Evolutionary conservation across 768 basidiomycete species (phyloP).

Genomic region (Amanita thiersii): DNA sequence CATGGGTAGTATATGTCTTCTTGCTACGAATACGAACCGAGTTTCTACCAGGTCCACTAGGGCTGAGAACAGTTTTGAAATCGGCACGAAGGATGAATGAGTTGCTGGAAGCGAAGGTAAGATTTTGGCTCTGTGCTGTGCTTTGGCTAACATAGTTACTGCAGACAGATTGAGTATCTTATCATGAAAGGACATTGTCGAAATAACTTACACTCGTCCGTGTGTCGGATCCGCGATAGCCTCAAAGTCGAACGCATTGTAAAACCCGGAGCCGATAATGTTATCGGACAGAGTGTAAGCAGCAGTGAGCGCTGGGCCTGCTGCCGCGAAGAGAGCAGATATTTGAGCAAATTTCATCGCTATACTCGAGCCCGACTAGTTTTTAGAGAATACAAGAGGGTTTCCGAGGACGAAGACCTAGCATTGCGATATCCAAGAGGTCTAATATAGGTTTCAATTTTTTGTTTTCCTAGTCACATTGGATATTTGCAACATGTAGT

Average conservation of each 20-base stretch:
- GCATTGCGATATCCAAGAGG: no score
- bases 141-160: slow-evolving; percentile 32
- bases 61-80: slow-evolving; percentile 30
- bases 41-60: slow-evolving; percentile 42
- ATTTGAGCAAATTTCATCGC: no score
- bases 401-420: no score
- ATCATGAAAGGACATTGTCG: background rate
- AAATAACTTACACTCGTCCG: slow-evolving; percentile 46
- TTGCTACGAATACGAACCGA: slow-evolving; percentile 47
- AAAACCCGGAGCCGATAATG: slow-evolving; percentile 37
- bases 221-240: slow-evolving; percentile 47
- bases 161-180: background rate
- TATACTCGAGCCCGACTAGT: no score
- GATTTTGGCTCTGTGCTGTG: slow-evolving; percentile 36
- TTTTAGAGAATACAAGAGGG: no score
- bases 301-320: slow-evolving; percentile 21
- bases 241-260: slow-evolving; percentile 39
- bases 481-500: no score
- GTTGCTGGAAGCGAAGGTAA: slow-evolving; percentile 42
- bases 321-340: background rate
- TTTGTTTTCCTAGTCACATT: no score
- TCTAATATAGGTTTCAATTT: no score
- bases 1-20: slow-evolving; percentile 43
- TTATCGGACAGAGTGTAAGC: slow-evolving; percentile 35
- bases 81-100: slow-evolving; percentile 50